Conservation (phyloP, 768 basidiomycete species). For the Nidularia sp. region DNA sequence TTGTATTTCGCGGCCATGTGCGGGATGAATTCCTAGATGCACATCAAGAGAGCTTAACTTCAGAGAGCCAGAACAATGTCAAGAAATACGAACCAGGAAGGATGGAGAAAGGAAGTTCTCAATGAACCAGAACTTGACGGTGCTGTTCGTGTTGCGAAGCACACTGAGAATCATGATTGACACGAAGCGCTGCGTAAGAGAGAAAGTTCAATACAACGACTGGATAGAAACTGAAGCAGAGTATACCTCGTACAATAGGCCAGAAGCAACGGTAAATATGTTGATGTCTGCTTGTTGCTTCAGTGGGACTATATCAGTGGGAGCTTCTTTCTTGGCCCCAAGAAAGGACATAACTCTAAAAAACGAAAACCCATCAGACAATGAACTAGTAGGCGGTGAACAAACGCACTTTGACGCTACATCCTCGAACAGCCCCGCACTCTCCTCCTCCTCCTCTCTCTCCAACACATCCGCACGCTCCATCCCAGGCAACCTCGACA, state of each 20-base stretch:
- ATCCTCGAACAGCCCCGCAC: slow-evolving; percentile 39
- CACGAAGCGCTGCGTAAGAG: slow-evolving; percentile 71
- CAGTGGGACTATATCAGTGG: slow-evolving; percentile 13
- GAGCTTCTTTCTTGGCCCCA: slow-evolving; percentile 21
- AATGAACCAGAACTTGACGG: slow-evolving; percentile 99
- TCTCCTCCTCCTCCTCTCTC: slow-evolving; percentile 25
- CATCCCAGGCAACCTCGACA: slow-evolving; percentile 69
- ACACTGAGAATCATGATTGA: slow-evolving; percentile 99
- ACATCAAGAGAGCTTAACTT: too few relatives aligned
- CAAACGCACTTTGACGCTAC: slow-evolving; percentile 49
- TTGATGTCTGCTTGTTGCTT: slow-evolving; percentile 86
- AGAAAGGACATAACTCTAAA: slow-evolving; percentile 44
- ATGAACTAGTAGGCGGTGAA: background rate
- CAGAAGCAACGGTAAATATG: slow-evolving; percentile 98
- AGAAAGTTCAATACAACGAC: slow-evolving; percentile 2
- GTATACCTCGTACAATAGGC: slow-evolving; percentile 87
- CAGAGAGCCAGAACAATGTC: background rate
- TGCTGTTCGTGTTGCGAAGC: slow-evolving; percentile 87
- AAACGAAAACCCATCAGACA: slow-evolving; percentile 13
- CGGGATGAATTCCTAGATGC: slow-evolving; percentile 83
- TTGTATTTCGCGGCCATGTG: slow-evolving; percentile 87
- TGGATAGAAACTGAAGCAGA: background rate
- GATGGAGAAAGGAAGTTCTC: slow-evolving; percentile 98
- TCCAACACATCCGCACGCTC: slow-evolving; percentile 78
- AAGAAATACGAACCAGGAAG: slow-evolving; percentile 64